Conservation (phyloP, 805 yeast genomes). For the Saturnispora silvae region DNA sequence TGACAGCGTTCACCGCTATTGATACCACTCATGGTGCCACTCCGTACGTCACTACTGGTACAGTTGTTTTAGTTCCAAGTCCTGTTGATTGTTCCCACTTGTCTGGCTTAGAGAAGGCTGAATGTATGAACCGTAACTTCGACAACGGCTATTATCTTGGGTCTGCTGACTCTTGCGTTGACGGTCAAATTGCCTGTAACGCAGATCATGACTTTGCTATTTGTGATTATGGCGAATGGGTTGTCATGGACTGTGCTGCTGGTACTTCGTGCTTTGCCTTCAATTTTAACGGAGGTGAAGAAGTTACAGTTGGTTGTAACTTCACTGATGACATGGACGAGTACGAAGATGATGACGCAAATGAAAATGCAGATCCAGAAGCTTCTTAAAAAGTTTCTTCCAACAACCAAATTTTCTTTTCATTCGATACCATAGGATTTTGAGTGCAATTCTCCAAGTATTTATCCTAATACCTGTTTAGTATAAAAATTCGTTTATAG, state of each 20-base stretch:
- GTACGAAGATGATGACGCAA: slow-evolving; percentile 23
- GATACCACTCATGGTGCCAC: slow-evolving; percentile 9
- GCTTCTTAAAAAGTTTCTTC: slow-evolving; percentile 18
- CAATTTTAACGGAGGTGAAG: slow-evolving; percentile 23
- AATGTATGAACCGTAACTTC: slow-evolving; percentile 35
- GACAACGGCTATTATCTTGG: slow-evolving; percentile 34
- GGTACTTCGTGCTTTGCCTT: slow-evolving; percentile 56
- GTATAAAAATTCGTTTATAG: too few species aligned
- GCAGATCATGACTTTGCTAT: slow-evolving; percentile 41
- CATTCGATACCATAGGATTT: background rate
- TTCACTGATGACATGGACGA: slow-evolving; percentile 26
- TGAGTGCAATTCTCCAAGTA: background rate
- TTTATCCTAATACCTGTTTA: too few species aligned
- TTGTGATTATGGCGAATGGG: slow-evolving; percentile 52
- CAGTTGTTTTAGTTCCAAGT: slow-evolving; percentile 5
- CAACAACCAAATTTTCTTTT: too few species aligned
- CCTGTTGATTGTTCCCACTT: slow-evolving; percentile 26
- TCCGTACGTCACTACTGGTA: slow-evolving; percentile 8
- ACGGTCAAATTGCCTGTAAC: slow-evolving; percentile 43
- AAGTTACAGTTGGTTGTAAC: slow-evolving; percentile 42
- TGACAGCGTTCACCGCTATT: too few species aligned
- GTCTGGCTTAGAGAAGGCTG: slow-evolving; percentile 32
- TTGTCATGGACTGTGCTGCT: slow-evolving; percentile 42
- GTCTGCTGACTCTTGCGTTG: slow-evolving; percentile 29
- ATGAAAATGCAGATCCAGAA: slow-evolving; percentile 13